A percentile compares a stretch with the other conserved stretches of the same genome.
Evolutionary conservation across 306 rosid species (phyloP).

Genomic region (Acacia confusa): DNA sequence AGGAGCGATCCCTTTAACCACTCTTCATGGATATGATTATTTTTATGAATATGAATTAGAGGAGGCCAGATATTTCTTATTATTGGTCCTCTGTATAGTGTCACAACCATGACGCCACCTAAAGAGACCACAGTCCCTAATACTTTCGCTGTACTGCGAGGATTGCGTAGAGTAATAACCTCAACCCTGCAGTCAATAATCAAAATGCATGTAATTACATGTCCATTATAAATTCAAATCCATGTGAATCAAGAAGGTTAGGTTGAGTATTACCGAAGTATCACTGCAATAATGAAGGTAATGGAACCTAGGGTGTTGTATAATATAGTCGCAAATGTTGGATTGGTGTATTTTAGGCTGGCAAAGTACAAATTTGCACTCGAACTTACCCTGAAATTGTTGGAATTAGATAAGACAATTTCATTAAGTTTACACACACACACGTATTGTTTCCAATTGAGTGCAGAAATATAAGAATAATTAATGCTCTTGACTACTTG

Average conservation of each 20-base stretch:
- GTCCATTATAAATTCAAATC: not conserved
- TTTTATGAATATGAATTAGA: constrained; percentile 37
- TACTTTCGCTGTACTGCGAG: constrained; percentile 52
- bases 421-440: not conserved
- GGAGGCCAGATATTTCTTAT: constrained; percentile 43
- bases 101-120: constrained; percentile 58
- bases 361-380: constrained; percentile 13
- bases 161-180: constrained; percentile 33
- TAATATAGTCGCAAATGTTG: constrained; percentile 52
- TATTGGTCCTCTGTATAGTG: constrained; percentile 48
- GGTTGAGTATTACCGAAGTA: constrained; percentile 35
- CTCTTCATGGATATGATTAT: constrained; percentile 30
- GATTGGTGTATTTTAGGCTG: constrained; percentile 50
- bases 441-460: not conserved
- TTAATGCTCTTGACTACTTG: not conserved
- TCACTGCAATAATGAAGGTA: constrained; percentile 54
- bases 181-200: constrained; percentile 40
- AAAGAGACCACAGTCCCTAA: constrained; percentile 51
- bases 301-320: constrained; percentile 56
- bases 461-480: not conserved
- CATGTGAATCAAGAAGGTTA: not conserved
- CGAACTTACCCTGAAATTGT: constrained; percentile 44
- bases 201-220: not conserved
- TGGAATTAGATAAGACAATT: not conserved
- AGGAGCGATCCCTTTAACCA: constrained; percentile 65